Evolutionary conservation across 2,329 filamentous ascomycete genomes (phyloP), one percentile per base, ranked within the genome.

Genomic region (Microdochium paspali): DNA sequence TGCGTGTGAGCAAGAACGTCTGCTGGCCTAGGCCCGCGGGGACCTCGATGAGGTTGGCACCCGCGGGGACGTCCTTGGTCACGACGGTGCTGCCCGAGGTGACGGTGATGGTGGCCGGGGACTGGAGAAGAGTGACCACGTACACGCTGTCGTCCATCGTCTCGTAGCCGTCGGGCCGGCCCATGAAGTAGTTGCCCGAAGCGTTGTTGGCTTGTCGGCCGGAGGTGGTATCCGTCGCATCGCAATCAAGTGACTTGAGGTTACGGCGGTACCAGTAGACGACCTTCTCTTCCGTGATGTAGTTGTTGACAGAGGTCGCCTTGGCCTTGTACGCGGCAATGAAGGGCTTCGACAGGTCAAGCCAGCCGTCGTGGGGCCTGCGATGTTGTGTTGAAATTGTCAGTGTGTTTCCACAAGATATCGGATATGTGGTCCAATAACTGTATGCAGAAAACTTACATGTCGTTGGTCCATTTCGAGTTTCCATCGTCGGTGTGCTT

Each of bases 241-340:
- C 72, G 57, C 75, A 79, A 56, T 74, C 56, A 28, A 74, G 54
- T 10, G 52, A 49, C 50, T 66, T 70, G 1, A 68, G 67, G 1
- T 70, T 74, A 2, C 73, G 74, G 1, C 75, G 68, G 58, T 76
- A 79, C 75, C 75, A 79, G 63, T 79, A 79, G 26, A 76, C 60
- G 13, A 79, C 57, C 57, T 74, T 65, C 21, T 79, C 75, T 10
- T 66, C 59, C 30, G 61, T 59, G 51, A 77, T 71, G 58, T 70
- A 69, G 50, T 39, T 76, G 46, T 56, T 50, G 10, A 62, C 59
- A 2, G 62, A 58, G 24, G 56, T 66, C 2, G 61, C 64, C 12
- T 69, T 71, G 44, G 66, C 69, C 53, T 77, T 74, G 58, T 69
- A 79, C 0, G 75, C 74, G 1, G 70, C 64, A 50, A 77, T 77